phyloP scores from a whole-genome alignment of 2,329 filamentous ascomycete genomes.

The Leptographium lundbergii region DNA sequence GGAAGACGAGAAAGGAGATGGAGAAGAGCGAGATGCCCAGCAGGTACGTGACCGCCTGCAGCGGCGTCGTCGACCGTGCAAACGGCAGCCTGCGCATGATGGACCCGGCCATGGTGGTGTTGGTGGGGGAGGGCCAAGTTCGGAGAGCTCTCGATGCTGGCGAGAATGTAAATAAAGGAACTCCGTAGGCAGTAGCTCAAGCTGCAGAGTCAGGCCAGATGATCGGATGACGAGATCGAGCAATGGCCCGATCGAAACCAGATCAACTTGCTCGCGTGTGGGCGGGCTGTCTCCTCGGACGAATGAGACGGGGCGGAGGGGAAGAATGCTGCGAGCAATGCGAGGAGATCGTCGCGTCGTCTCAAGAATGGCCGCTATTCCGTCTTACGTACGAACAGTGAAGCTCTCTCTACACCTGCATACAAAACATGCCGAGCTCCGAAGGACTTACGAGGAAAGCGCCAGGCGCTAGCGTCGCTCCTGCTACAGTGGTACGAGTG shows the following conservation, averaged over 20 bases:
- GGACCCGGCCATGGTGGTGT: neutral
- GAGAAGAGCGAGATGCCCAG: constrained; percentile 74
- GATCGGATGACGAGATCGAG: too few species aligned
- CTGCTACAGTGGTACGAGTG: neutral
- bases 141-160: neutral
- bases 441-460: neutral
- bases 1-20: constrained; percentile 81
- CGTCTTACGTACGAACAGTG: too few species aligned
- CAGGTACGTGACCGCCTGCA: constrained; percentile 62
- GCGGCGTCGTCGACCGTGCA: constrained; percentile 42
- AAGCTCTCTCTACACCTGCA: neutral
- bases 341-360: neutral
- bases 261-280: too few species aligned
- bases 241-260: too few species aligned
- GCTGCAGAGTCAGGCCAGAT: too few species aligned
- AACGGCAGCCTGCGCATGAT: constrained; percentile 42
- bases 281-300: too few species aligned
- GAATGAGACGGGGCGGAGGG: neutral
- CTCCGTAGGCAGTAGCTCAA: too few species aligned
- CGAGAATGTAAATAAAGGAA: too few species aligned
- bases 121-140: neutral
- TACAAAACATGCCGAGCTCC: neutral
- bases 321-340: neutral
- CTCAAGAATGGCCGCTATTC: neutral
- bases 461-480: neutral